Base-by-base conservation (phyloP, 768 basidiomycete species). In the Cytidiella melzeri region DNA sequence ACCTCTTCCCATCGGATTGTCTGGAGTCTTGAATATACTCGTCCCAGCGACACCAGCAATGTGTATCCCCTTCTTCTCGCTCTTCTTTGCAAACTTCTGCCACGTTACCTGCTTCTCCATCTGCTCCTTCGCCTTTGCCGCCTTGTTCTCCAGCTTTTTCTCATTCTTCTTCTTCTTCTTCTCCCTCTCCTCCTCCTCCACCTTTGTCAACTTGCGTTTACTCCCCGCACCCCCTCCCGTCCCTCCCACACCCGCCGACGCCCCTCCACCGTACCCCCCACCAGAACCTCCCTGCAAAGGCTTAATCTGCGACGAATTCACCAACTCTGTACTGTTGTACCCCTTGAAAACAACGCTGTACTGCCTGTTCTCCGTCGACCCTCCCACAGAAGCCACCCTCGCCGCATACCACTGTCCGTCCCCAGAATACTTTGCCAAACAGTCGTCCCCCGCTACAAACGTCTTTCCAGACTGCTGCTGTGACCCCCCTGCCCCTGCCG, bases 71-170 rank as follows among this genome's bases (percentile, higher is more conserved):
- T 94, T 94, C 76, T 86, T 92, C 67, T 92, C 88, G 24, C 83
- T 80, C 71, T 95, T 95, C 73, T 93, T 95, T 19, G 92, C 83
- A 71, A 95, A 95, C 70, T 90, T 90, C 70, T 93, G 90, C 92
- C 92, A 95, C 40, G 82, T 83, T 51, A 79, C 80, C 69, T 93
- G 90, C 69, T 92, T 91, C 54, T 72, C 73, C 26, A 69, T 74
- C 69, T 94, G 92, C 62, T 94, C 92, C 66, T 92, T 90, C 9
- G 90, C 87, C 68, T 94, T 94, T 7, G 81, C 77, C 28, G 89
- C 90, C 60, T 77, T 81, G 15, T 71, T 77, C 71, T 93, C 92
- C 37, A 90, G 56, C 67, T 93, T 93, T 74, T 92, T 92, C 74
- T 93, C 92, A 61, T 92, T 93, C 73, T 91, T 92, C 74, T 92